A percentile compares a stretch with the other conserved stretches of the same genome.
phyloP scores from a whole-genome alignment of 441 rosid species.

The Sinapis alba region DNA sequence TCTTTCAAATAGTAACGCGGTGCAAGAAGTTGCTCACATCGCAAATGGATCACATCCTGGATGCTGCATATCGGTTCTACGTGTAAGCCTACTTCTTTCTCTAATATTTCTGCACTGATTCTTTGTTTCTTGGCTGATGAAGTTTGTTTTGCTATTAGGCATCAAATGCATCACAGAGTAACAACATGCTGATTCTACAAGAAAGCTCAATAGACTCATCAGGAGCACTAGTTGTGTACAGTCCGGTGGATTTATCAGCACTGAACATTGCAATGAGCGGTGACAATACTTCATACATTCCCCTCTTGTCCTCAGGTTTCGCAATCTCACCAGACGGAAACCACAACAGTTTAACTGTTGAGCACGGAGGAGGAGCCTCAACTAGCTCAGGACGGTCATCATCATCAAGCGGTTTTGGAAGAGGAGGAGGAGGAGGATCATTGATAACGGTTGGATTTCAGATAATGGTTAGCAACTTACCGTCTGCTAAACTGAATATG shows the following conservation, averaged over 20 bases:
- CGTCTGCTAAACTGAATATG: constrained; percentile 85
- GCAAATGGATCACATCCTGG: constrained; percentile 93
- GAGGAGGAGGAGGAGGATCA: constrained; percentile 40
- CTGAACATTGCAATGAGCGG: constrained; percentile 91
- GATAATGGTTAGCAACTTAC: constrained; percentile 86
- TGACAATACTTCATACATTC: constrained; percentile 85
- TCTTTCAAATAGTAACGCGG: constrained; percentile 85
- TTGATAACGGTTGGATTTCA: constrained; percentile 93
- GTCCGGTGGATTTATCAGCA: constrained; percentile 84
- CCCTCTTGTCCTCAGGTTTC: constrained; percentile 91
- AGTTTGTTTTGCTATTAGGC: constrained; percentile 48
- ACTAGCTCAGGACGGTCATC: constrained; percentile 62
- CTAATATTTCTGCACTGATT: no score
- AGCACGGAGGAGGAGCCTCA: constrained; percentile 56
- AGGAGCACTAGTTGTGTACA: constrained; percentile 78
- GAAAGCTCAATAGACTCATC: constrained; percentile 93
- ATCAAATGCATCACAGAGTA: constrained; percentile 67
- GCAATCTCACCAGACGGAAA: constrained; percentile 70
- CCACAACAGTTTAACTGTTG: constrained; percentile 44
- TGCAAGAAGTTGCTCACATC: constrained; percentile 93
- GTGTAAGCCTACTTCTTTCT: constrained; percentile 52
- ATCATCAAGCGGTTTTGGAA: constrained; percentile 44
- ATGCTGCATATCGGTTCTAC: constrained; percentile 89
- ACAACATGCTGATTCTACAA: constrained; percentile 89
- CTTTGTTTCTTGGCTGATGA: neutral